Evolutionary conservation across 495 filamentous ascomycete genomes (phyloP).

Genomic region (Cairneyella variabilis): DNA sequence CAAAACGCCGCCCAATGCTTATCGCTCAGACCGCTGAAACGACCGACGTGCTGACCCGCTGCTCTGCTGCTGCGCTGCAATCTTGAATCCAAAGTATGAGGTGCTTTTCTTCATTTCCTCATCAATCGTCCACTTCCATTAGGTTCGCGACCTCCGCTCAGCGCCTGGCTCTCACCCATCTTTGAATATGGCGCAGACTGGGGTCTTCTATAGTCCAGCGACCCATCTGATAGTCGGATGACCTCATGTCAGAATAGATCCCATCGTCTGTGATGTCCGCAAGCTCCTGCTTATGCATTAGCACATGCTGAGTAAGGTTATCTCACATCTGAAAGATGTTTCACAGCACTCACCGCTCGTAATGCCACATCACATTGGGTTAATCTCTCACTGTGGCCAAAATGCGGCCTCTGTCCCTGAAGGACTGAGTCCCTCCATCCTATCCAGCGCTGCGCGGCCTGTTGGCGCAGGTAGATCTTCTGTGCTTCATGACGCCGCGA

Average conservation of each 20-base stretch:
- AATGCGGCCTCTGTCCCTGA: slow-evolving; percentile 57
- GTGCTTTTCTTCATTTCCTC: too few relatives aligned
- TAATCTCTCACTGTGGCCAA: slow-evolving; percentile 54
- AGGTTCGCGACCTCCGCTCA: too few relatives aligned
- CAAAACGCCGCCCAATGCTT: slow-evolving; percentile 7
- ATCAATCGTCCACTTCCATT: too few relatives aligned
- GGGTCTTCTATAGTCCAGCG: slow-evolving; percentile 77
- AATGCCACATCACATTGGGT: slow-evolving; percentile 56
- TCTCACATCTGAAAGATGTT: background rate
- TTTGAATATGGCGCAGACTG: slow-evolving; percentile 42
- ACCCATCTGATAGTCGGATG: slow-evolving; percentile 60
- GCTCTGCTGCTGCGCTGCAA: too few relatives aligned
- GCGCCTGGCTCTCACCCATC: slow-evolving; percentile 45
- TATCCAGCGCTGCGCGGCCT: slow-evolving; percentile 76
- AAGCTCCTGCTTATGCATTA: slow-evolving; percentile 61
- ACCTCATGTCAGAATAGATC: slow-evolving; percentile 60
- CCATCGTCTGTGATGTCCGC: slow-evolving; percentile 62
- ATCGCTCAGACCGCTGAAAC: slow-evolving; percentile 1
- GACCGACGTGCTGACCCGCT: background rate
- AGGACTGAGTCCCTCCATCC: slow-evolving; percentile 66
- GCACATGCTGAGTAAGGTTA: background rate
- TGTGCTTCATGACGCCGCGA: slow-evolving; percentile 80
- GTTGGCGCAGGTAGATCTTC: slow-evolving; percentile 76
- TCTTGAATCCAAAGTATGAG: too few relatives aligned
- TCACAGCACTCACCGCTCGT: slow-evolving; percentile 49